Percentiles rank a stretch among this genome's conserved stretches.
These are phyloP conservation scores for Cyanidioschyzon merolae DNA, from an alignment of 23 red algal genomes.

Conservation along the genomic window DNA sequence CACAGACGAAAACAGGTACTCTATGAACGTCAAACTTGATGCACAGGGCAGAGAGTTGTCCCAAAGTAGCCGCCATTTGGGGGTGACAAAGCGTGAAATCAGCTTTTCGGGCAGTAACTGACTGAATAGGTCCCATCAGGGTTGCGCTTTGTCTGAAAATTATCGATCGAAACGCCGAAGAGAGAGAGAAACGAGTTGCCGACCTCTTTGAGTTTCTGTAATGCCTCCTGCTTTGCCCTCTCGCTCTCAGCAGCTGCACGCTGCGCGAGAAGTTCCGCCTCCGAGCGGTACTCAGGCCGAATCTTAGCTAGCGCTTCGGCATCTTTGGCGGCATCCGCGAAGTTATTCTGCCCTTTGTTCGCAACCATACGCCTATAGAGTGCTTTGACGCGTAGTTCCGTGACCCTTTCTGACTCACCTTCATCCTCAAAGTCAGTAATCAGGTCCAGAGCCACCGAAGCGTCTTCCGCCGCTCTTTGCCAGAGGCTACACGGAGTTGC, in stretches of 20 bases:
- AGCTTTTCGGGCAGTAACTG: not conserved
- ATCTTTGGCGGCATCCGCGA: constrained; percentile 33
- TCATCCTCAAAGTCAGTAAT: constrained; percentile 14
- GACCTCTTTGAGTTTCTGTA: constrained; percentile 64
- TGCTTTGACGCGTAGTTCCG: constrained; percentile 28
- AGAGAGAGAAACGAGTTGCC: constrained; percentile 63
- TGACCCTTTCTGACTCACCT: not conserved
- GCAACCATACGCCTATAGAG: constrained; percentile 29
- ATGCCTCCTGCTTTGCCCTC: constrained; percentile 44
- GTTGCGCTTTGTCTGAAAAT: constrained; percentile 32
- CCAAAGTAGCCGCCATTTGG: too few relatives aligned
- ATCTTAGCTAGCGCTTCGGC: constrained; percentile 22
- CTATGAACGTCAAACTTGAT: too few relatives aligned
- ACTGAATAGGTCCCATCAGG: not conserved
- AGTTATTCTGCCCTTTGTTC: constrained; percentile 15
- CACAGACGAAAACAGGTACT: too few relatives aligned
- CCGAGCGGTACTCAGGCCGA: constrained; percentile 8
- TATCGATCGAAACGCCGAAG: constrained; percentile 73
- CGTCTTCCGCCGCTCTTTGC: constrained; percentile 20
- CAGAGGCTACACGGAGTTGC: too few relatives aligned
- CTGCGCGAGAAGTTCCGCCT: constrained; percentile 18
- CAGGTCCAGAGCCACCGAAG: constrained; percentile 27
- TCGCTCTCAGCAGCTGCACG: constrained; percentile 37
- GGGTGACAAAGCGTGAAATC: too few relatives aligned
- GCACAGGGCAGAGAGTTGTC: too few relatives aligned